Percentiles rank a stretch among this genome's conserved stretches.
phyloP scores from a whole-genome alignment of 306 rosid genomes.

The Cicer yamashitae region DNA sequence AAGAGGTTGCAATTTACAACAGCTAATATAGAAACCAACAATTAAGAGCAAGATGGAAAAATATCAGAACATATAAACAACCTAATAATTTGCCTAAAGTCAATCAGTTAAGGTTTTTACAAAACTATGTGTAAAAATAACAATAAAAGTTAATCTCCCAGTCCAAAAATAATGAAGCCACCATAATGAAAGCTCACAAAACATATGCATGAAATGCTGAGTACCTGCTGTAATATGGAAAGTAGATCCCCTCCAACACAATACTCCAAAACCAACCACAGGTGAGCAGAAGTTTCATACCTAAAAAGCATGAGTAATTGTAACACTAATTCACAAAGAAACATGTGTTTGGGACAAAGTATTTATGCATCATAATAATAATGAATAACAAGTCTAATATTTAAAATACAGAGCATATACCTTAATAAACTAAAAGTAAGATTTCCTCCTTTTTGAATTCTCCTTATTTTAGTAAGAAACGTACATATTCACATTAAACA shows the following conservation, averaged over 20 bases:
- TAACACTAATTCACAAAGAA: constrained; percentile 4
- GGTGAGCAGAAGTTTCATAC: constrained; percentile 98
- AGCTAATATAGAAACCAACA: constrained; percentile 28
- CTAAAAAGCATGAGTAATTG: constrained; percentile 51
- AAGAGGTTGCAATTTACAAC: constrained; percentile 8
- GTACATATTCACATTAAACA: background rate
- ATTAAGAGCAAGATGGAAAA: background rate
- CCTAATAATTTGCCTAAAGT: background rate
- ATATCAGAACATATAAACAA: constrained; percentile 16
- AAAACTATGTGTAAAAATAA: background rate
- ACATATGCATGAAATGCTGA: constrained; percentile 1
- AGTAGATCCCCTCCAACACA: constrained; percentile 96
- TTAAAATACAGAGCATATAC: background rate
- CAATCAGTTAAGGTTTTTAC: background rate
- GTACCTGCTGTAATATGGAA: constrained; percentile 86
- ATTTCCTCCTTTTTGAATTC: background rate
- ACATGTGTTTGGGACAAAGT: background rate
- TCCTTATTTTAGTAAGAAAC: background rate
- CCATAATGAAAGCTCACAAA: constrained; percentile 15
- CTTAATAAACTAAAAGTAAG: background rate
- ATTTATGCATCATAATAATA: background rate
- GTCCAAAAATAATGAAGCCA: constrained; percentile 17
- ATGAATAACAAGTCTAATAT: background rate
- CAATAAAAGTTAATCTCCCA: background rate
- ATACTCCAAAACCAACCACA: constrained; percentile 95